Conservation (phyloP, 75 land plant species). For the Picea sitchensis region DNA sequence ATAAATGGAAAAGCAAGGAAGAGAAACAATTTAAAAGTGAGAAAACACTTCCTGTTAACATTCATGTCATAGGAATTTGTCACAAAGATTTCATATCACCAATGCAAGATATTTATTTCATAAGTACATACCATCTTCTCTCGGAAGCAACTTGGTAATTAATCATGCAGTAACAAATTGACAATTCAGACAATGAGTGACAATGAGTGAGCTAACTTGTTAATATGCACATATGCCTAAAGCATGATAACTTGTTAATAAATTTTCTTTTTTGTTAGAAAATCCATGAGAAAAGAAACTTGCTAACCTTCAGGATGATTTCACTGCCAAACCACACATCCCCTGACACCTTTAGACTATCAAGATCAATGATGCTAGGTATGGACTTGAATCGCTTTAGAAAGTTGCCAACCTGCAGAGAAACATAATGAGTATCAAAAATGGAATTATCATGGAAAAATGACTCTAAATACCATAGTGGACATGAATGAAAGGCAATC, state of each 20-base stretch:
- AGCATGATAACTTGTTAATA: neutral
- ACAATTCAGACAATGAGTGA: neutral
- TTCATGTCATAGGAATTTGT: too few species aligned
- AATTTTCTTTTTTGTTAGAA: neutral
- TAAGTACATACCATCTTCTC: neutral
- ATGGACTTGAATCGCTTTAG: slow-evolving; percentile 89
- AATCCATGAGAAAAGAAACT: neutral
- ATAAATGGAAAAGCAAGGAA: too few species aligned
- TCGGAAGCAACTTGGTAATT: neutral
- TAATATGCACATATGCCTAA: slow-evolving; percentile 1
- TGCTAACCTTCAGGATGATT: slow-evolving; percentile 72
- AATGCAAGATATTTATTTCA: neutral
- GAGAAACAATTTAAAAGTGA: too few species aligned
- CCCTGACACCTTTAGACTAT: slow-evolving; percentile 85
- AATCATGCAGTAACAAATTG: neutral
- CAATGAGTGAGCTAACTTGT: neutral
- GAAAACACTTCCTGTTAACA: too few species aligned
- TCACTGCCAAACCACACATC: slow-evolving; percentile 92
- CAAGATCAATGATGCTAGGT: slow-evolving; percentile 90
- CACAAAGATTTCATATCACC: neutral
- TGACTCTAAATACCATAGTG: neutral
- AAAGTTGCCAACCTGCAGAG: slow-evolving; percentile 74
- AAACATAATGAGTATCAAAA: slow-evolving; percentile 6
- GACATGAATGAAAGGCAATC: neutral
- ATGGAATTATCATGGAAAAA: neutral